Base-by-base conservation (phyloP, 1,139 yeast genomes). In the Scheffersomyces insectosa region DNA sequence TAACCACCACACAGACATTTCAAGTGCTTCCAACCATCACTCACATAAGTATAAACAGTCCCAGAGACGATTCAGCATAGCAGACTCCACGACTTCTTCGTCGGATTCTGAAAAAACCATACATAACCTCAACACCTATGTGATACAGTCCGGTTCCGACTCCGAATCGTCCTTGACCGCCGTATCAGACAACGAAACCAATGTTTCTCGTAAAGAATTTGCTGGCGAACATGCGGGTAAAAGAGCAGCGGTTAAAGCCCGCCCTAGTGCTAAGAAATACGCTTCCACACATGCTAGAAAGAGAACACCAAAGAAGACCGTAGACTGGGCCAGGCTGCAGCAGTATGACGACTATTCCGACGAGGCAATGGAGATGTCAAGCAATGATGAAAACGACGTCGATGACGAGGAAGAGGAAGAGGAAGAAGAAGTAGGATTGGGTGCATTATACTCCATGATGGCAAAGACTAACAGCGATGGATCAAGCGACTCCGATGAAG, bases 41-140 rank as follows among this genome's bases (percentile, higher is more conserved):
- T 31, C 34, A 11, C 34, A 15, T 30, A 30, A 5, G 5, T 13
- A 31, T 12, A 14, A 14, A 29, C 45, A 40, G 13, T 47, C 41
- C 25, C 52, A 52, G 41, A 47, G 80, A 40, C 56, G 78, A 42
- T 75, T 77, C 50, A 76, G 81, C 53, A 64, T 79, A 20, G 72
- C 67, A 2, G 68, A 65, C 35, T 66, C 73, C 4, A 57, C 69
- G 11, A 59, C 68, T 3, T 64, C 69, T n/a, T 63, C 63, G 6
- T 58, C 65, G 5, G 68, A 57, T 43, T 54, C 56, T 33, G 61
- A 48, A 42, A 55, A 40, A 27, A 42, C 47, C 2, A 41, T 40
- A 23, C 43, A 41, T 31, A 40, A 12, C 41, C 43, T 11, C 13
- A 38, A 30, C 37, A 42, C 20, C 25, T 32, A 37, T 28, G 15